Percentiles rank a stretch among this genome's conserved stretches.
Conservation (phyloP, 202 grass and related monocot species). For the Bolboschoenoplectus hybrid region DNA sequence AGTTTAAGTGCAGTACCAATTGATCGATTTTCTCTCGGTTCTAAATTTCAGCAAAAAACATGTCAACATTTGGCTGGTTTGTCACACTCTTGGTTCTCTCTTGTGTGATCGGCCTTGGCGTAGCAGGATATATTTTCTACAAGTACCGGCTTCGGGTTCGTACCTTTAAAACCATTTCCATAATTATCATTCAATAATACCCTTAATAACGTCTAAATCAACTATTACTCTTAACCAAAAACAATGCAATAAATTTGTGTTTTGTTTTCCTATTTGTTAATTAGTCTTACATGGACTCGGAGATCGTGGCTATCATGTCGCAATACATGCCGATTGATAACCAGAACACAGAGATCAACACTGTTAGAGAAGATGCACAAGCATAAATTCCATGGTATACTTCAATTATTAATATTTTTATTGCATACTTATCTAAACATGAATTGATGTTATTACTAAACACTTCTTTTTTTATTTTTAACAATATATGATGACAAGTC, state of each 20-base stretch:
- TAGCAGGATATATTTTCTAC: constrained; percentile 79
- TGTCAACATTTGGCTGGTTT: constrained; percentile 52
- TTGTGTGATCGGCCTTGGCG: constrained; percentile 50
- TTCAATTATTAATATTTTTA: background rate
- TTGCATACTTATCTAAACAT: constrained; percentile 1
- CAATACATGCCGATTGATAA: constrained; percentile 90
- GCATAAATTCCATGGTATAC: constrained; percentile 36
- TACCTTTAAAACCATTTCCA: background rate
- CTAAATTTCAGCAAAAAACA: constrained; percentile 53
- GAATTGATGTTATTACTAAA: background rate
- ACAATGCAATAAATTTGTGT: background rate
- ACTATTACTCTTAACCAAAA: background rate
- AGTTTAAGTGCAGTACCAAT: background rate
- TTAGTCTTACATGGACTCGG: constrained; percentile 90
- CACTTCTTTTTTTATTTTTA: background rate
- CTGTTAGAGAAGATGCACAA: constrained; percentile 60
- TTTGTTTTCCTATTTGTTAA: constrained; percentile 39
- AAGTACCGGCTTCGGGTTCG: constrained; percentile 90
- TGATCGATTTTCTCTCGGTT: background rate
- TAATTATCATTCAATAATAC: background rate
- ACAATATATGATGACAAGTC: background rate
- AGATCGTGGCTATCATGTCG: constrained; percentile 86
- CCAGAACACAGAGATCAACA: constrained; percentile 54
- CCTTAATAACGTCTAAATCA: constrained; percentile 3
- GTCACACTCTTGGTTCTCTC: constrained; percentile 57